Evolutionary conservation across 2,329 filamentous ascomycete species (phyloP).

Genomic region (Ceratocystis diversiconidia): DNA sequence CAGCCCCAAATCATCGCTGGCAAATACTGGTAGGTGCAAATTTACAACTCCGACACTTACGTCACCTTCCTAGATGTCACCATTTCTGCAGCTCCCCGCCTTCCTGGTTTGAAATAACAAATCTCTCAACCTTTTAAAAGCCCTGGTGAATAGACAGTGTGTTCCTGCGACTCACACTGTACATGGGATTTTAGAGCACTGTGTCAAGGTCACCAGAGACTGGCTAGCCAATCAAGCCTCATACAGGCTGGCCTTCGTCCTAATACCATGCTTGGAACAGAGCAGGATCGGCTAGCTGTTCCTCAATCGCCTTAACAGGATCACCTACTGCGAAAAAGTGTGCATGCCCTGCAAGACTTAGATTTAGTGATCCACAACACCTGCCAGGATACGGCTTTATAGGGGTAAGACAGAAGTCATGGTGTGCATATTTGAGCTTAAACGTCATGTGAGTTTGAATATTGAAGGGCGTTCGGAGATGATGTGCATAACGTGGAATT

Average conservation of each 20-base stretch:
- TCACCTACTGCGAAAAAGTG: neutral
- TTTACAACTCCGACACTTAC: slow-evolving; percentile 11
- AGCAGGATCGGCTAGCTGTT: neutral
- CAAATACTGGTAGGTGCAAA: no score
- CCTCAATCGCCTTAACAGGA: neutral
- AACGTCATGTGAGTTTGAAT: no score
- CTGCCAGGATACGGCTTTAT: neutral
- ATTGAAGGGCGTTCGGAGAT: no score
- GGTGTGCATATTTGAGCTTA: no score
- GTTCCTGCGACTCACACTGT: neutral
- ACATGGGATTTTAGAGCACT: neutral
- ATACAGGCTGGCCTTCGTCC: neutral
- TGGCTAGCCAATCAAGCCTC: neutral
- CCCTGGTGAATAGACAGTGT: neutral
- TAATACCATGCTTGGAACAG: neutral
- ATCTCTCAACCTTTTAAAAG: neutral
- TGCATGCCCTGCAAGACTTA: neutral
- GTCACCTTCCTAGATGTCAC: slow-evolving; percentile 14
- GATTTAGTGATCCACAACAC: neutral
- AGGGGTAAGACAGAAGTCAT: neutral
- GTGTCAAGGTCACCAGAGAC: neutral
- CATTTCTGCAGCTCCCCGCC: slow-evolving; percentile 1
- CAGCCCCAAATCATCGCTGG: no score
- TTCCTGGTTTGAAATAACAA: neutral
- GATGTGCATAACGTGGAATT: no score